Percentiles rank a stretch among this genome's conserved stretches.
phyloP scores from a whole-genome alignment of 2,329 filamentous ascomycete species.

The Colletotrichum neosansevieriae region DNA sequence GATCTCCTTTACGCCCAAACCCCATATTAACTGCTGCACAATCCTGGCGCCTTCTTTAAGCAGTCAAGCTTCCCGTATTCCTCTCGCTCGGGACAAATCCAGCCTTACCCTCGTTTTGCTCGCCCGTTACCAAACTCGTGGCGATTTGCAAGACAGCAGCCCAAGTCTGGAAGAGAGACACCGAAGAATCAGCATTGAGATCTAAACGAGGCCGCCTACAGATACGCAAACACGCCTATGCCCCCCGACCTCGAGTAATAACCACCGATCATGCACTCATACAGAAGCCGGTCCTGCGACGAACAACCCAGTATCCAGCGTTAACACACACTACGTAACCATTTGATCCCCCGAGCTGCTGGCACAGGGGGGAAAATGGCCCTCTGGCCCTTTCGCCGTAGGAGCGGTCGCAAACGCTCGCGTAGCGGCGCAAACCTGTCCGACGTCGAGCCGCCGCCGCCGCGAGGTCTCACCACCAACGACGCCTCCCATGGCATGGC shows the following conservation, averaged over 20 bases:
- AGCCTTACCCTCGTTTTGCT: slow-evolving; percentile 21
- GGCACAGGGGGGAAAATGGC: slow-evolving; percentile 66
- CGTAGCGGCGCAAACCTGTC: slow-evolving; percentile 65
- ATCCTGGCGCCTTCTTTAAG: slow-evolving; percentile 35
- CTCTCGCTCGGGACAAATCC: slow-evolving; percentile 18
- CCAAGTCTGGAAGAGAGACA: slow-evolving; percentile 9
- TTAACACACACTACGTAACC: slow-evolving; percentile 13
- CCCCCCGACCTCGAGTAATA: slow-evolving; percentile 23
- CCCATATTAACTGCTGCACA: slow-evolving; percentile 34
- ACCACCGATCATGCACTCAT: slow-evolving; percentile 35
- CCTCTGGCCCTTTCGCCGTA: slow-evolving; percentile 86
- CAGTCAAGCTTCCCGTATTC: slow-evolving; percentile 31
- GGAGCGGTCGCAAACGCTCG: slow-evolving; percentile 73
- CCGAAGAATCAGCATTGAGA: slow-evolving; percentile 17
- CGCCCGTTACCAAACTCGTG: slow-evolving; percentile 27
- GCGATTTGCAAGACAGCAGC: slow-evolving; percentile 10
- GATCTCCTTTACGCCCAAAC: slow-evolving; percentile 18
- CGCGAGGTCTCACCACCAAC: slow-evolving; percentile 52
- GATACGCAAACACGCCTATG: slow-evolving; percentile 22
- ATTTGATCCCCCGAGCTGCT: not conserved
- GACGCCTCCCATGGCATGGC: slow-evolving; percentile 41
- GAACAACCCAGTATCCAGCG: slow-evolving; percentile 22
- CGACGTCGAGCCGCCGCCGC: slow-evolving; percentile 60
- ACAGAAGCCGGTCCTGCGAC: slow-evolving; percentile 19
- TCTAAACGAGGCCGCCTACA: slow-evolving; percentile 32